Evolutionary conservation across 2,329 filamentous ascomycete species (phyloP), one percentile per base, ranked within the genome.

Genomic region (Aschersonia sp.): DNA sequence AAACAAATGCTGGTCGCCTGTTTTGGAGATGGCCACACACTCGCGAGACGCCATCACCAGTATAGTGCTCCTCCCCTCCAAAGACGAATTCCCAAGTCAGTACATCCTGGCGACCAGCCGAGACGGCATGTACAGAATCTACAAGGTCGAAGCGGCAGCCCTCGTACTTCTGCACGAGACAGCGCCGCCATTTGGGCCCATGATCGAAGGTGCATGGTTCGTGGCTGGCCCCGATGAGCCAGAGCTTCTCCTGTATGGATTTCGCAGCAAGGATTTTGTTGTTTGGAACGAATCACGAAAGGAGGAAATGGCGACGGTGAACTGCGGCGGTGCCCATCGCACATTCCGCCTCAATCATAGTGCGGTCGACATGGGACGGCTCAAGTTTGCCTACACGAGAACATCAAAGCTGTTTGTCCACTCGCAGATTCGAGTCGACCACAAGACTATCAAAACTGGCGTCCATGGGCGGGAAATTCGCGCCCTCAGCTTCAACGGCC

Each of bases 261-360:
- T 96, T 65, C 79, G 78, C 48, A 80, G 84, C 59, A 87, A 80
- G 52, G 71, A 79, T 44, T 94, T 97, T 58, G 70, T 94, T 10
- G 74, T 90, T 8, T 92, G 86, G 78, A 86, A 95, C 60, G 80
- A 85, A 58, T 80, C 78, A 0, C 69, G 68, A 2, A 79, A 86
- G 50, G 74, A 78, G 48, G 83, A 90, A 56, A 63, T 90, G 12
- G 76, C 83, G 47, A 73, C 71, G 1, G 72, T 94, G 32, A 81
- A 88, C 45, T 96, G 90, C 58, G 90, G 89, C 48, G 90, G 90
- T 35, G 81, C 81, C 0, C 87, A 95, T 58, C 77, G 90, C 47
- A 81, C 75, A 33, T 96, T 87, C 72, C 75, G 78, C n/a, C 52
- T 67, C 46, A 52, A 51, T 30, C 62, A 64, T 48, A 54, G 60